phyloP scores from a whole-genome alignment of 352 stramenopile genomes.

The Blastocystis sp. region DNA sequence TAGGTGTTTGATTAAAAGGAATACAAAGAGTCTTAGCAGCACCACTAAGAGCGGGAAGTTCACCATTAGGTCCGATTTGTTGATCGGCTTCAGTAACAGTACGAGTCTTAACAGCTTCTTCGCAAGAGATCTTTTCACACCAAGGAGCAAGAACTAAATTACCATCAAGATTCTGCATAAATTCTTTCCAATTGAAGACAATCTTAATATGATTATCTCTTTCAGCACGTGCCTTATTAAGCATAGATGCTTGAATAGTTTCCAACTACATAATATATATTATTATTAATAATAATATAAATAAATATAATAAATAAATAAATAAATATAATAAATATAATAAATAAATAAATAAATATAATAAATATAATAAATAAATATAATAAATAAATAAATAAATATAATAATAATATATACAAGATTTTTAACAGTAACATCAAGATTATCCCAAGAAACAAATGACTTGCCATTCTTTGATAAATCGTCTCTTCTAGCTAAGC shows the following conservation, averaged over 20 bases:
- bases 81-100: constrained; percentile 53
- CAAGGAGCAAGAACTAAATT: constrained; percentile 88
- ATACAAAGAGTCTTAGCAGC: constrained; percentile 97
- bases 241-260: constrained; percentile 80
- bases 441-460: constrained; percentile 39
- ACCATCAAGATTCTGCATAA: constrained; percentile 82
- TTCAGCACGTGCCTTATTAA: constrained; percentile 67
- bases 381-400: not conserved
- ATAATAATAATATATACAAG: not conserved
- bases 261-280: constrained; percentile 54
- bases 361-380: not conserved
- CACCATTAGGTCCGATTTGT: constrained; percentile 50
- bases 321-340: constrained; percentile 14
- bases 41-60: constrained; percentile 48
- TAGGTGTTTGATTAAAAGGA: constrained; percentile 72
- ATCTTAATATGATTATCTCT: constrained; percentile 74
- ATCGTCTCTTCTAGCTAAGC: constrained; percentile 78
- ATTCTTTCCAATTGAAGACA: constrained; percentile 91
- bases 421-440: not conserved
- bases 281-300: too few species aligned
- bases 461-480: constrained; percentile 44
- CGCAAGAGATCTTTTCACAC: constrained; percentile 65
- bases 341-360: constrained; percentile 4
- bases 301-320: not conserved
- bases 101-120: constrained; percentile 70